Evolutionary conservation across 345 rosid genomes (phyloP).

Genomic region (Eucalyptus albens): DNA sequence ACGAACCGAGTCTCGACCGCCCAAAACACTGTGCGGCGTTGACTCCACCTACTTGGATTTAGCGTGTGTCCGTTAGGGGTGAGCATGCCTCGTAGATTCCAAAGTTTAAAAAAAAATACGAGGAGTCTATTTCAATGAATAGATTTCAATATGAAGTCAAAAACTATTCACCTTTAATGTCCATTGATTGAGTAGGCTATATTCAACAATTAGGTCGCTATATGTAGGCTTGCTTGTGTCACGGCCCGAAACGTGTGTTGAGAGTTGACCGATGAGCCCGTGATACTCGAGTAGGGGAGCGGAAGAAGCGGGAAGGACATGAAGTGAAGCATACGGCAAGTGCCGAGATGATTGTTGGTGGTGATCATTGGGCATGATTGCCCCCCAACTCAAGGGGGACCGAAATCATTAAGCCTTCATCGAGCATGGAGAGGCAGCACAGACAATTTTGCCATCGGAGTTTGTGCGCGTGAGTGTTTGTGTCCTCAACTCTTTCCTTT

Average conservation of each 20-base stretch:
- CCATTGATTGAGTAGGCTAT: too few relatives aligned
- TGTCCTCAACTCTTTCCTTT: neutral
- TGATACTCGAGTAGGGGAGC: neutral
- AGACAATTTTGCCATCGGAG: neutral
- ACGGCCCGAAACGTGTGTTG: too few relatives aligned
- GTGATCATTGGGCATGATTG: neutral
- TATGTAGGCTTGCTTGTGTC: neutral
- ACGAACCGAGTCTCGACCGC: neutral
- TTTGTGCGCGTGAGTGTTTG: neutral
- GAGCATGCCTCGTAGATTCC: too few relatives aligned
- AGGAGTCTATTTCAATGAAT: accelerated
- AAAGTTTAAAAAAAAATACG: too few relatives aligned
- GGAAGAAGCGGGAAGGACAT: neutral
- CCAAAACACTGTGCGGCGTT: neutral
- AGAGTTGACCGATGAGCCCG: too few relatives aligned
- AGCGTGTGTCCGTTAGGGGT: neutral
- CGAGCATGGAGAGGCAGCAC: neutral
- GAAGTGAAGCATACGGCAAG: neutral
- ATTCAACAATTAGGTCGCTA: too few relatives aligned
- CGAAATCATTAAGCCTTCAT: neutral
- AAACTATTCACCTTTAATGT: too few relatives aligned
- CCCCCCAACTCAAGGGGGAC: neutral
- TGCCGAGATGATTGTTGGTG: neutral
- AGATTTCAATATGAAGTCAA: too few relatives aligned
- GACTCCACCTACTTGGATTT: accelerated